Percentiles rank a stretch among this genome's conserved stretches.
These are phyloP conservation scores for Colletotrichum destructivum DNA, from an alignment of 2,329 filamentous ascomycete species.

Conservation along the genomic window DNA sequence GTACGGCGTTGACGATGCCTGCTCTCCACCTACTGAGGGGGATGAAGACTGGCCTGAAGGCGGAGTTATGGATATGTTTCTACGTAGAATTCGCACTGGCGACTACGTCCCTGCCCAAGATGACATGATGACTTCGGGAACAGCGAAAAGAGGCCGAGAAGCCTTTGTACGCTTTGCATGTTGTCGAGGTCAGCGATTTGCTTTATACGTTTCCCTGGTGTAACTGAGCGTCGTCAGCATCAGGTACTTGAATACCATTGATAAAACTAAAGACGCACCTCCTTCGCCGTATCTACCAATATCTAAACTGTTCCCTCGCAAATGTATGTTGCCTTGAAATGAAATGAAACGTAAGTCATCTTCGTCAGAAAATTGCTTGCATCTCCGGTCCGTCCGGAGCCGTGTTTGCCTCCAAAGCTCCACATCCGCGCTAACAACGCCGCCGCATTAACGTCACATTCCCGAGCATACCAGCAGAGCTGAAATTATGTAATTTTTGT, in stretches of 20 bases:
- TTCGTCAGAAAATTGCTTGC: background rate
- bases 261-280: background rate
- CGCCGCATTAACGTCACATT: no score
- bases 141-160: background rate
- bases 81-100: conserved; percentile 27
- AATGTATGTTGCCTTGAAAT: background rate
- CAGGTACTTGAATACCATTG: conserved; percentile 22
- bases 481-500: conserved; percentile 4
- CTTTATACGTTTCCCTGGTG: conserved; percentile 25
- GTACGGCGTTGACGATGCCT: conserved; percentile 36
- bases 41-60: conserved; percentile 33
- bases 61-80: conserved; percentile 41
- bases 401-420: background rate
- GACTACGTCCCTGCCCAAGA: conserved; percentile 20
- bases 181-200: conserved; percentile 37
- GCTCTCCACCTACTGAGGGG: conserved; percentile 20
- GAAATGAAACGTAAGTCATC: no score
- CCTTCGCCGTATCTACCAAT: no score
- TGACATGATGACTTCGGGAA: conserved; percentile 22
- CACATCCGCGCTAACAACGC: background rate
- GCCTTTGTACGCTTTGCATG: conserved; percentile 7
- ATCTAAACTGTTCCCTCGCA: background rate
- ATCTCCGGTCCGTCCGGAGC: background rate
- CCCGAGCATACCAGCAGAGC: background rate
- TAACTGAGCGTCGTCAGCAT: conserved; percentile 15